Conservation (phyloP, 148 eudicot genomes). For the Arbutus unedo region DNA sequence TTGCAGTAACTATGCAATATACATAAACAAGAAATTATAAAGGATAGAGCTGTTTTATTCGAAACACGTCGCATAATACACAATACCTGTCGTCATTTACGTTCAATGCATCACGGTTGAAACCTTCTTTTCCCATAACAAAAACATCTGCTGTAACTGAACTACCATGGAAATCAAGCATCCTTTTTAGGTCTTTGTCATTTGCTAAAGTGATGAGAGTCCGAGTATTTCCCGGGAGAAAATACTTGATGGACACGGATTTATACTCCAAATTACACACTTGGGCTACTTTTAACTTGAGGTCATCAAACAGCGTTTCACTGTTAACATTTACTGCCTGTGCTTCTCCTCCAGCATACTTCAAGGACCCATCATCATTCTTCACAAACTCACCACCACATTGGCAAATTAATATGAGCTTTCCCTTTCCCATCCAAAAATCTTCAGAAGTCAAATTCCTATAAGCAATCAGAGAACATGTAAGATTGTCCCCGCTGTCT, state of each 20-base stretch:
- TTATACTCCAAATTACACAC: slow-evolving; percentile 37
- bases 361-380: slow-evolving; percentile 47
- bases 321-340: slow-evolving; percentile 43
- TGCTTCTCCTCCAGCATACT: slow-evolving; percentile 52
- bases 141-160: slow-evolving; percentile 54
- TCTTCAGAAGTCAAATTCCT: slow-evolving; percentile 18
- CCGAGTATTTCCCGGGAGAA: slow-evolving; percentile 54
- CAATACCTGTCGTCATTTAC: slow-evolving; percentile 24
- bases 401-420: slow-evolving; percentile 56
- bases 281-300: slow-evolving; percentile 52
- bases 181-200: slow-evolving; percentile 49
- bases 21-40: background rate
- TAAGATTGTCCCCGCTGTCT: background rate
- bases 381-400: slow-evolving; percentile 54
- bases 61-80: slow-evolving; percentile 4
- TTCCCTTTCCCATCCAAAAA: slow-evolving; percentile 41
- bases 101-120: slow-evolving; percentile 26
- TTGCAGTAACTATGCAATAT: background rate
- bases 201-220: slow-evolving; percentile 42
- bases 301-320: slow-evolving; percentile 45
- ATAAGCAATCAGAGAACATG: slow-evolving; percentile 16
- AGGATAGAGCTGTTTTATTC: background rate
- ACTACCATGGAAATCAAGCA: slow-evolving; percentile 49
- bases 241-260: slow-evolving; percentile 43
- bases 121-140: slow-evolving; percentile 42